Evolutionary conservation across 75 land plant genomes (phyloP).

Genomic region (Gnetum montanum): DNA sequence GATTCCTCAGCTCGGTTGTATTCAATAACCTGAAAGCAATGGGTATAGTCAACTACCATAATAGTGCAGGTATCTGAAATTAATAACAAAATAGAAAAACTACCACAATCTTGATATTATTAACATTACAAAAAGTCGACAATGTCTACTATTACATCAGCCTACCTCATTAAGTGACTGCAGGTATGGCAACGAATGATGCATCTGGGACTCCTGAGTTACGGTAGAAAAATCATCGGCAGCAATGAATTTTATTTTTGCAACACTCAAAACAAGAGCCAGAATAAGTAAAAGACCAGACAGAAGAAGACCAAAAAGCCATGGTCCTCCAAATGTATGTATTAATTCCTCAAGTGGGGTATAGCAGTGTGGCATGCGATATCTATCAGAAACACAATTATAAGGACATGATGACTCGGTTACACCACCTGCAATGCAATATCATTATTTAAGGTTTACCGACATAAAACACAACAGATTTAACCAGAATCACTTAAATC

Average conservation of each 20-base stretch:
- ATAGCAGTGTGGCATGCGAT: conserved; percentile 86
- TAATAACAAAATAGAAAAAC: background rate
- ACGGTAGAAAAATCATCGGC: conserved; percentile 41
- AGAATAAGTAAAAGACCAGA: conserved; percentile 49
- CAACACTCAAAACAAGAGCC: conserved; percentile 56
- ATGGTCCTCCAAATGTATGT: conserved; percentile 85
- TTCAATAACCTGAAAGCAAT: conserved; percentile 54
- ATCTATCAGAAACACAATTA: conserved; percentile 76
- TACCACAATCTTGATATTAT: background rate
- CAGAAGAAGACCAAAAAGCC: conserved; percentile 72
- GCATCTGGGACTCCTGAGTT: conserved; percentile 45
- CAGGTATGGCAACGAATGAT: conserved; percentile 63
- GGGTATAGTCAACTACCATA: background rate
- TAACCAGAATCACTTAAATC: no score
- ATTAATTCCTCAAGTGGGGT: conserved; percentile 87
- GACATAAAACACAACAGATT: no score
- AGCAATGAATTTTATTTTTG: conserved; percentile 68
- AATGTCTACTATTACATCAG: background rate
- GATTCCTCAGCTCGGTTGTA: conserved; percentile 78
- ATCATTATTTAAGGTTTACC: background rate
- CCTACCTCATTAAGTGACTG: conserved; percentile 86
- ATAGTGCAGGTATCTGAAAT: background rate
- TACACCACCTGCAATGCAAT: conserved; percentile 58
- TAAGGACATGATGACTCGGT: conserved; percentile 60
- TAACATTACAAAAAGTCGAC: background rate